Base-by-base conservation (phyloP, 805 yeast species). In the Starmerella cellae region DNA sequence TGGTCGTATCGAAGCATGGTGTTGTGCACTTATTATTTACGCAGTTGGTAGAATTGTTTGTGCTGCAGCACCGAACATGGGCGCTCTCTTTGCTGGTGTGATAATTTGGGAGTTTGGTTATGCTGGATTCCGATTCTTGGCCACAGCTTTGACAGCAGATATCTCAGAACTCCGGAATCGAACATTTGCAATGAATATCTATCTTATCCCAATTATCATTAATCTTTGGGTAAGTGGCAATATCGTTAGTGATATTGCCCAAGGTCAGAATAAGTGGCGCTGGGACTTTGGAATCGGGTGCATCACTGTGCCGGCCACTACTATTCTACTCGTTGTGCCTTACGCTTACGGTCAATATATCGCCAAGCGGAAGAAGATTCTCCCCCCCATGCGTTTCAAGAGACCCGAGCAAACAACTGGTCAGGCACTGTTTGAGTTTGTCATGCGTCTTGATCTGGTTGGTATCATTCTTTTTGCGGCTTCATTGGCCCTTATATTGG, bases 231-330 rank as follows among this genome's bases (percentile, higher is more conserved):
- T 79, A 42, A 61, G 76, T 20, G 87, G 83, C 56, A 63, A 75
- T n/a, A 53, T 47, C 14, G 42, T 53, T 11, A 40, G 53, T 20
- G 46, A 44, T 23, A 33, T 43, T 23, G 44, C 34, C 2, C 26
- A 37, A n/a, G 38, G 32, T 14, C 13, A 18, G 4, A 18, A 17
- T 6, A 55, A 67, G 32, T 77, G 82, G 77, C 66, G 75, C 13
- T 80, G 87, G 87, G 79, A 77, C 55, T 73, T 77, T 51, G 85
- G 79, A 33, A 78, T 80, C 70, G 79, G 80, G 79, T 83, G 84
- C 2, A 76, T 77, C 52, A 76, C 79, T 48, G 74, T 76, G 66
- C 87, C 87, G 29, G 60, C 77, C 30, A 56, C 75, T 3, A 65
- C 78, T 49, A 36, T 77, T 11, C 84, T 85, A 19, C 59, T 80